Conservation (phyloP, 371 early-diverging fungal species). For the Chytridiales sp. region DNA sequence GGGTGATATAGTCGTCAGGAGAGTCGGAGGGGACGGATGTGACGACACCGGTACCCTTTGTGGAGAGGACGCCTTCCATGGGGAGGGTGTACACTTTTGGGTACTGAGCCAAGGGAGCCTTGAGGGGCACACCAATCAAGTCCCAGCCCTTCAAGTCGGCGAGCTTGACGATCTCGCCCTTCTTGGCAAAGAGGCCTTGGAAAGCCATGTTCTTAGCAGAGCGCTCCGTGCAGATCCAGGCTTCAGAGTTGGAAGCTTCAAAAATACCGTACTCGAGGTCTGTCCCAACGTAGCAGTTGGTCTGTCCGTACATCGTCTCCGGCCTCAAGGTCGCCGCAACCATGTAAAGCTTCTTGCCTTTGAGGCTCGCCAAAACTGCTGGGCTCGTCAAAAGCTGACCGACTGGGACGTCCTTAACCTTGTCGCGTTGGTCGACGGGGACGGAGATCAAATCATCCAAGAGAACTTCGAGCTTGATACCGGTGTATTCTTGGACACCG, state of each 20-base stretch:
- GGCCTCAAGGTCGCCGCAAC: slow-evolving; percentile 98
- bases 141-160: slow-evolving; percentile 76
- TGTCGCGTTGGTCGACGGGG: slow-evolving; percentile 31
- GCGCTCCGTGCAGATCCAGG: slow-evolving; percentile 88
- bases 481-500: slow-evolving; percentile 95
- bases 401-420: slow-evolving; percentile 45
- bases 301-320: slow-evolving; percentile 99
- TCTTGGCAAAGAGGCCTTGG: slow-evolving; percentile 75
- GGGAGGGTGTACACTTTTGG: slow-evolving; percentile 89
- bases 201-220: slow-evolving; percentile 96
- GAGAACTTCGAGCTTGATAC: slow-evolving; percentile 83
- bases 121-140: slow-evolving; percentile 86
- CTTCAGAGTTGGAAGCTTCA: slow-evolving; percentile 72
- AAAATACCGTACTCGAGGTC: slow-evolving; percentile 88
- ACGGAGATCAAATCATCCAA: slow-evolving; percentile 45
- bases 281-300: slow-evolving; percentile 96
- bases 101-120: slow-evolving; percentile 83
- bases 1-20: slow-evolving; percentile 92
- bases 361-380: slow-evolving; percentile 60
- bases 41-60: slow-evolving; percentile 97
- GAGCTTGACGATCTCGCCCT: slow-evolving; percentile 69
- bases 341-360: slow-evolving; percentile 70
- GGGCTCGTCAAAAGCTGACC: slow-evolving; percentile 56
- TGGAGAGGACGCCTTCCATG: slow-evolving; percentile 92
- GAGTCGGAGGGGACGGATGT: slow-evolving; percentile 98